Conservation (phyloP, 371 early-diverging fungal genomes). For the Massospora cicadina region DNA sequence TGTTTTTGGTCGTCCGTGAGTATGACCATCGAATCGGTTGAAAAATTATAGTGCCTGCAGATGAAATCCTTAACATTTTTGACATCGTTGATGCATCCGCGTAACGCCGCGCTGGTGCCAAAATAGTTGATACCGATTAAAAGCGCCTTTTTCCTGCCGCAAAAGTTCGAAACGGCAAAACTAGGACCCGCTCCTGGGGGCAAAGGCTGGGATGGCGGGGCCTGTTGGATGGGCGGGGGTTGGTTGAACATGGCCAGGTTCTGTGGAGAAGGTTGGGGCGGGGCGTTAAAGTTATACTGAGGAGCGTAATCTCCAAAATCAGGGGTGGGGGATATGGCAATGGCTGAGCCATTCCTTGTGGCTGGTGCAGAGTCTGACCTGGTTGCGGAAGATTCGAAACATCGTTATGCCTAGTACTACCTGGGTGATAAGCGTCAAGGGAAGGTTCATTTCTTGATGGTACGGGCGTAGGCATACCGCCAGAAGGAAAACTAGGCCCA, state of each 20-base stretch:
- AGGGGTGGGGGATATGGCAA: not conserved
- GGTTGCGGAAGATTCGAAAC: not conserved
- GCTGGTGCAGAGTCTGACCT: not conserved
- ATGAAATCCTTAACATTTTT: slow-evolving; percentile 60
- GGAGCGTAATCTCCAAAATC: not conserved
- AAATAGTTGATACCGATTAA: slow-evolving; percentile 87
- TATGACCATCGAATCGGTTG: slow-evolving; percentile 48
- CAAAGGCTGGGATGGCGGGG: not conserved
- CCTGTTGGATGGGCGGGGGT: not conserved
- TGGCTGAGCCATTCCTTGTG: not conserved
- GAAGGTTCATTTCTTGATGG: not conserved
- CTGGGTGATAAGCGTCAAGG: not conserved
- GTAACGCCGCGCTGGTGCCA: slow-evolving; percentile 38
- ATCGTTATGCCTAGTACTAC: not conserved
- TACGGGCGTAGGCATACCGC: not conserved
- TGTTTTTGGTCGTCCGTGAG: slow-evolving; percentile 69
- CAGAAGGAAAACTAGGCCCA: not conserved
- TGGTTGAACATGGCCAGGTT: not conserved
- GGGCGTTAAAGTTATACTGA: not conserved
- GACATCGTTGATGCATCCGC: slow-evolving; percentile 86
- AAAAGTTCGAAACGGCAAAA: slow-evolving; percentile 35
- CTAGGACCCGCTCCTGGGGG: not conserved
- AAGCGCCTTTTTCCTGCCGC: slow-evolving; percentile 61
- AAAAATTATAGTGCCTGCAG: slow-evolving; percentile 36
- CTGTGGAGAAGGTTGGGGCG: slow-evolving; percentile 7